Evolutionary conservation across 345 rosid genomes (phyloP).

Genomic region (Punica granatum): DNA sequence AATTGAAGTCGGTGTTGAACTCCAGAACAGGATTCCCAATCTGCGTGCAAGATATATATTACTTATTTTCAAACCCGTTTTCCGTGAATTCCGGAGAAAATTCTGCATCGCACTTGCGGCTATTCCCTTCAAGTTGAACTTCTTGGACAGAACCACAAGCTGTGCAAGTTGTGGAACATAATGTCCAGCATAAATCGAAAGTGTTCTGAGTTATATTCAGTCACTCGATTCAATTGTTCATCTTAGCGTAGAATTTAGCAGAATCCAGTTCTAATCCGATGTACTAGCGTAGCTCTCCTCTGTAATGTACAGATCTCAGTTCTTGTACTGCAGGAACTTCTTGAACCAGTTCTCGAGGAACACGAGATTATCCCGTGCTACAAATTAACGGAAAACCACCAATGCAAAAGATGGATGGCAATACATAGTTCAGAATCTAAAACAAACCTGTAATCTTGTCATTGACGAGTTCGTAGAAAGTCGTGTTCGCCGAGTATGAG

Average conservation of each 20-base stretch:
- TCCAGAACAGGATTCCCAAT: constrained; percentile 46
- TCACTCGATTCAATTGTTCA: no score
- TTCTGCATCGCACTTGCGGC: constrained; percentile 27
- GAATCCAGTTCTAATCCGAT: not conserved
- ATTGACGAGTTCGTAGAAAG: constrained; percentile 16
- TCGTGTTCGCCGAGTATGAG: constrained; percentile 32
- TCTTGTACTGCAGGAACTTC: constrained; percentile 27
- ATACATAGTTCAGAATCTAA: not conserved
- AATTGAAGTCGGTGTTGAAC: constrained; percentile 30
- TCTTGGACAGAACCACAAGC: constrained; percentile 25
- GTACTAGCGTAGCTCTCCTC: constrained; percentile 46
- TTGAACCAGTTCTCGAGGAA: constrained; percentile 27
- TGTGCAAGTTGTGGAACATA: constrained; percentile 48
- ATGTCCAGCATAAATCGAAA: constrained; percentile 28
- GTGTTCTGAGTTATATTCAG: not conserved
- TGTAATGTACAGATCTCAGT: constrained; percentile 28
- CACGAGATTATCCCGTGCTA: constrained; percentile 29
- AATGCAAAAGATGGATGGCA: not conserved
- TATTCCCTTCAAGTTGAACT: constrained; percentile 33
- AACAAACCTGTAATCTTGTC: constrained; percentile 24
- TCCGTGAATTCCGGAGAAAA: not conserved
- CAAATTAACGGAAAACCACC: not conserved
- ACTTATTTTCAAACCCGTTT: not conserved
- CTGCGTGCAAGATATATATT: constrained; percentile 14
- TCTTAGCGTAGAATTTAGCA: not conserved